Evolutionary conservation across 192 early-diverging fungal species (phyloP), one percentile per base, ranked within the genome.

Genomic region (Tieghemiomyces parasiticus): DNA sequence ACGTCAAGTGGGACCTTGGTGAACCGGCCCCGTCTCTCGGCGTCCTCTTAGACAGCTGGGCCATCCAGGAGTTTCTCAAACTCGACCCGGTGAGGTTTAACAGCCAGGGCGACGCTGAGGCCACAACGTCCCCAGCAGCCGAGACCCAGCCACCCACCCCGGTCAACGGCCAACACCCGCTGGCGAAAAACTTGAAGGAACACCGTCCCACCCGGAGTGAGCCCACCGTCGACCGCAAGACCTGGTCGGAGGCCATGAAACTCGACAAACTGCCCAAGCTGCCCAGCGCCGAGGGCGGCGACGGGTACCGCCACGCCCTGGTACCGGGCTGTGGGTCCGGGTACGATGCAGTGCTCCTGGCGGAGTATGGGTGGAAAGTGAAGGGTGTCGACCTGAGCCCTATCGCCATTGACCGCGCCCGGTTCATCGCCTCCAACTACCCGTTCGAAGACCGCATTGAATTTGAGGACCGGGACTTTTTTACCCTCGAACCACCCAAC

Each of bases 301-400:
- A 30, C 6, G 30, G 26, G 8, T 52, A 52, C 50, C 24, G 30
- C 20, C 30, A 52, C 50, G 50, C 50, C 20, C 50, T 52, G 14
- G 50, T 52, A 25, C 50, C 50, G 30, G 50, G 50, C 2, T 52
- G 50, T 25, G 50, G 50, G 24, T 52, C 50, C 30, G 50, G 50
- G 14, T 52, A 52, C 50, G 50, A 52, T 8, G 50, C 8, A 25
- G 50, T 52, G 14, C 50, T 52, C 2, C 30, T 52, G 50, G 50
- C 50, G 6, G 20, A 52, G 26, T 52, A 52, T 8, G 50, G 50
- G 16, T 52, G 50, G 50, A 14, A 28, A 13, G 50, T 25, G 20
- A 52, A 52, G 50, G 50, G 50, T 24, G 26, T 52, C 26, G 50
- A 52, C 50, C 26, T 52, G 26, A 52, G 50, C 26, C 50, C 50